Conservation (phyloP, 2,329 filamentous ascomycete species). For the Xylaria sp. region DNA sequence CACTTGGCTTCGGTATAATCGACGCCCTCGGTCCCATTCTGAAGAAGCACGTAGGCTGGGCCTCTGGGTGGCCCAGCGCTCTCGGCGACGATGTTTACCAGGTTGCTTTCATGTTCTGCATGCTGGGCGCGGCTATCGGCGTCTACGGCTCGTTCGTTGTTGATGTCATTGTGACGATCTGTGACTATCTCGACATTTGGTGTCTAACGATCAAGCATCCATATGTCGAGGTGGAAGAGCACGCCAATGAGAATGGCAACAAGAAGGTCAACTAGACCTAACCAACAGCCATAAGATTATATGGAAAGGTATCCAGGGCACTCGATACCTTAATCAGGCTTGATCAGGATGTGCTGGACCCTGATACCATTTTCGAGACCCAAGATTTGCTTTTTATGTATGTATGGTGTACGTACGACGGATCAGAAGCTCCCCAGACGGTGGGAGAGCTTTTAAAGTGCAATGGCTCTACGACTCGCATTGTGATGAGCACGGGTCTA, state of each 20-base stretch:
- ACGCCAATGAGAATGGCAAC: slow-evolving; percentile 34
- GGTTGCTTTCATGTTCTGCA: slow-evolving; percentile 89
- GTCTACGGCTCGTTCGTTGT: slow-evolving; percentile 98
- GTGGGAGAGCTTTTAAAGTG: not conserved
- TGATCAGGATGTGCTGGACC: not conserved
- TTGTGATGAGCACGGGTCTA: slow-evolving; percentile 20
- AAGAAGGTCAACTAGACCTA: slow-evolving; percentile 53
- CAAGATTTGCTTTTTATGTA: not conserved
- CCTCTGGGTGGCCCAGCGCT: slow-evolving; percentile 77
- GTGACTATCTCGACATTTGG: slow-evolving; percentile 98
- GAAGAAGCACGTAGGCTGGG: slow-evolving; percentile 68
- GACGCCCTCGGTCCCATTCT: slow-evolving; percentile 82
- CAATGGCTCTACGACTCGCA: not conserved
- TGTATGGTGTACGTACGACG: not conserved
- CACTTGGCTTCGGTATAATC: slow-evolving; percentile 79
- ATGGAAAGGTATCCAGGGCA: not conserved
- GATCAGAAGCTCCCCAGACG: not conserved
- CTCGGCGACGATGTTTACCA: slow-evolving; percentile 85
- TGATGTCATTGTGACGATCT: slow-evolving; percentile 97
- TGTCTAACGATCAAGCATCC: slow-evolving; percentile 96
- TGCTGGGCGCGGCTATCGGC: slow-evolving; percentile 84
- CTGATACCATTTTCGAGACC: not conserved
- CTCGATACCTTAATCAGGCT: not conserved
- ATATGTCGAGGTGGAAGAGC: slow-evolving; percentile 60
- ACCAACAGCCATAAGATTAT: not conserved